These are phyloP conservation scores for Aspergillus sclerotialis DNA, from an alignment of 2,329 filamentous ascomycete genomes.

Conservation along the genomic window DNA sequence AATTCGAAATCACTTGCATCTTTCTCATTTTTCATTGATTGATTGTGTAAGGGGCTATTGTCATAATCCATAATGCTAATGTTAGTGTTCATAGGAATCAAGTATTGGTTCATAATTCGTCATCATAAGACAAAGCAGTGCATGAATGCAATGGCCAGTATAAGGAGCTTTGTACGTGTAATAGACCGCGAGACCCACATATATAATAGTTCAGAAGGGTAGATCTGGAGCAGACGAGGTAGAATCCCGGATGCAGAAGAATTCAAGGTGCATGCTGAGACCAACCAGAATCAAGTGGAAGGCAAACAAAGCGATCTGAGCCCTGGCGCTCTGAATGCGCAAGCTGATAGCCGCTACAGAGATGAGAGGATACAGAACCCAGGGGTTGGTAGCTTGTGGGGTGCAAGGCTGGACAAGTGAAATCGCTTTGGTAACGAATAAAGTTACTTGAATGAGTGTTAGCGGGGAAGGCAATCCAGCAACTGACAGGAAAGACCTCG, in stretches of 20 bases:
- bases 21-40: too few species aligned
- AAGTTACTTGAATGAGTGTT: slow-evolving; percentile 44
- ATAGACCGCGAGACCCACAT: too few species aligned
- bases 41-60: too few species aligned
- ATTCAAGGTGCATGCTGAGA: slow-evolving; percentile 30
- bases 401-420: slow-evolving; percentile 62
- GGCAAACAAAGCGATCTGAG: slow-evolving; percentile 36
- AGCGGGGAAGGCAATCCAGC: slow-evolving; percentile 25
- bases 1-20: too few species aligned
- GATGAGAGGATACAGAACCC: slow-evolving; percentile 61
- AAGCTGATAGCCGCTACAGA: slow-evolving; percentile 61
- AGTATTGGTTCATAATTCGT: too few species aligned
- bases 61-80: too few species aligned
- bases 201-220: too few species aligned
- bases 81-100: too few species aligned
- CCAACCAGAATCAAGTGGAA: slow-evolving; percentile 43
- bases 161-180: too few species aligned
- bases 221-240: neutral
- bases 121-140: too few species aligned
- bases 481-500: slow-evolving; percentile 11
- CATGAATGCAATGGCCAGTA: too few species aligned
- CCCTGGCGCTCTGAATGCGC: slow-evolving; percentile 24
- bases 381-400: slow-evolving; percentile 60
- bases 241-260: slow-evolving; percentile 24
- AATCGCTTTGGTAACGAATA: slow-evolving; percentile 65